Evolutionary conservation across 1,284 basidiomycete genomes (phyloP), one percentile per base, ranked within the genome.

Genomic region (Ceraceosorus guamensis): DNA sequence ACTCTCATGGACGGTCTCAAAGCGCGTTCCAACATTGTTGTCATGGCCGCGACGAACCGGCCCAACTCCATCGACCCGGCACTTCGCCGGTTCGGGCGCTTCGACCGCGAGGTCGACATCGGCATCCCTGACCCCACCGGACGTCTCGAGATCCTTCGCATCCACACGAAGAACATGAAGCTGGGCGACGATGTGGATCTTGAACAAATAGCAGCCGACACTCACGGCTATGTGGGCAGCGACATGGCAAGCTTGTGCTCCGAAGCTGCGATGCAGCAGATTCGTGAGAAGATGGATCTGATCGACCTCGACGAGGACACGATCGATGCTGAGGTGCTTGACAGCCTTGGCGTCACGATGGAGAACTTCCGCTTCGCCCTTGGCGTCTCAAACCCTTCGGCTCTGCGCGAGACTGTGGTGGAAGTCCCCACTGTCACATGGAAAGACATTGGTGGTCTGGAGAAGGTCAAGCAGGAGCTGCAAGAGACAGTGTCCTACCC

Each of bases 101-200:
- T 98, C 79, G 95, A 98, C 80, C 89, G 93, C 76, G 95, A 98
- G 80, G 88, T 98, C 65, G 93, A 98, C 80, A 98, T 98, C 67
- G 91, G 95, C 76, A 97, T 98, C 67, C 95, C 93, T 53, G 93
- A 98, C 79, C 92, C 93, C 0, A 97, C 92, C 59, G 92, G 93
- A 57, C 93, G 95, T 78, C 84, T 97, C 47, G 93, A 98, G 78
- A 97, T 98, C 70, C 85, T 98, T 61, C 88, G 93, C 62, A 98
- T 98, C 66, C 93, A 97, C 82, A 98, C 95, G 58, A 98, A 97
- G 86, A 98, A 98, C 82, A 98, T 98, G 93, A 98, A 97, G 80
- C 83, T 98, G 46, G 84, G 79, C n/a, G 92, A 97, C 57, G 95
- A 98, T 71, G 93, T 98, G 49, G 95, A 98, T 72, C 84, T 98